Base-by-base conservation (phyloP, 2,329 filamentous ascomycete genomes). In the Cordyceps fumosorosea region DNA sequence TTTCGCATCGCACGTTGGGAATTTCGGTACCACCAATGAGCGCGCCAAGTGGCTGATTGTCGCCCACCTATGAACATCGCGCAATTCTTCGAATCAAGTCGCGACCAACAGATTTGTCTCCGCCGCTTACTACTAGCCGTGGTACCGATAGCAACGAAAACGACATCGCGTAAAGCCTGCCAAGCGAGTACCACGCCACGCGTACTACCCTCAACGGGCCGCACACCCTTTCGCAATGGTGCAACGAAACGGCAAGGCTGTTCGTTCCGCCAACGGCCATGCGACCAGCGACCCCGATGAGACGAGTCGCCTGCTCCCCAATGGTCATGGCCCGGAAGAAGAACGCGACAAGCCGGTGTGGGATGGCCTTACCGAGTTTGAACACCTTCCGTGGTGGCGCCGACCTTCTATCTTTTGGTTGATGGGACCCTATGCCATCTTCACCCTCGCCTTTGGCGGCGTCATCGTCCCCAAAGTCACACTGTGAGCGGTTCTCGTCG, bases 401-500 rank as follows among this genome's bases (percentile, higher is more conserved):
- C 78, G 72, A 66, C 88, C 88, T 16, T 88, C 85, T 53, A 84
- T 96, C 58, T 90, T 82, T 74, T 98, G 92, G 90, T 80, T 98
- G 5, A 74, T 98, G 8, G 85, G 84, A 0, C 90, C 92, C 0
- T 95, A 93, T 74, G 81, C 89, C 62, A 75, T 96, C 51, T 93
- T 91, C 71, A 91, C 91, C 0, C 78, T 96, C 60, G 92, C 93
- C 0, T 93, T 95, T 73, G 95, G 93, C 37, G 91, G 91, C 62
- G 84, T 90, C 7, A 80, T 95, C 8, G 90, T 97, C 10, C 93
- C 93, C 11, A 95, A 89, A 73, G 81, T 96, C 65, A 96, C 96
- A 70, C 77, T 97, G 75, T 85, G 75, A 73, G 82, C 68, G 16
- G 16, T 26, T 8, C 48, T 44, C 16, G 18, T 44, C 42, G 16